Evolutionary conservation across 164 flowering plant genomes (phyloP).

Genomic region (Protea cynaroides): DNA sequence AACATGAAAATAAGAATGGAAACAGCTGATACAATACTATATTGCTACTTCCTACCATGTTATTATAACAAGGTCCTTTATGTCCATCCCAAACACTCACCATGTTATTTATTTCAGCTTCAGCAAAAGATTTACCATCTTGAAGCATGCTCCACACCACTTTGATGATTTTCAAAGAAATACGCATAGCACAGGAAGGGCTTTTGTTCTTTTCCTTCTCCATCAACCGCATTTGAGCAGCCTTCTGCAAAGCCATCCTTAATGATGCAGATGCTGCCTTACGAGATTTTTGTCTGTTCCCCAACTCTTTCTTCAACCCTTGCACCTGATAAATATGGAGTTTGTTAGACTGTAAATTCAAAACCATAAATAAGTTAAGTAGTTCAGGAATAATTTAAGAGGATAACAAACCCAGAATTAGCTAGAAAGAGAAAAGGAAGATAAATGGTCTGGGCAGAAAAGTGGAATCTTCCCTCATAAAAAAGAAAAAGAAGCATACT

Average conservation of each 20-base stretch:
- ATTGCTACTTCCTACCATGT: background rate
- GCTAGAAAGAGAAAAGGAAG: too few species aligned
- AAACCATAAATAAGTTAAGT: background rate
- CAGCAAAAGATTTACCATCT: constrained; percentile 98
- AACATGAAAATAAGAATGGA: background rate
- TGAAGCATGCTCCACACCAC: constrained; percentile 97
- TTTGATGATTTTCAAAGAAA: constrained; percentile 85
- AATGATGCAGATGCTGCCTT: constrained; percentile 78
- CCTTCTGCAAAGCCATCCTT: constrained; percentile 83
- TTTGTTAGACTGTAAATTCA: constrained; percentile 7
- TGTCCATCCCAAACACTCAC: constrained; percentile 36
- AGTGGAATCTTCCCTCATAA: too few species aligned
- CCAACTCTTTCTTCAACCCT: constrained; percentile 69
- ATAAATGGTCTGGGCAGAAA: too few species aligned
- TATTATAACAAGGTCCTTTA: background rate
- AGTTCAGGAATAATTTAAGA: constrained; percentile 1
- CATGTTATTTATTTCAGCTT: constrained; percentile 96
- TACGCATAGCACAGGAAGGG: constrained; percentile 98
- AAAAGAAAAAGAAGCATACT: too few species aligned
- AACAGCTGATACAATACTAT: background rate
- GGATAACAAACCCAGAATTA: background rate
- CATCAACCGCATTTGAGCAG: constrained; percentile 87
- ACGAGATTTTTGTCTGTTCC: constrained; percentile 56
- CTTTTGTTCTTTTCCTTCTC: constrained; percentile 98
- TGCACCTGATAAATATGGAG: constrained; percentile 49